Evolutionary conservation across 2,329 filamentous ascomycete species (phyloP).

Genomic region (Trichoderma brevicompactum): DNA sequence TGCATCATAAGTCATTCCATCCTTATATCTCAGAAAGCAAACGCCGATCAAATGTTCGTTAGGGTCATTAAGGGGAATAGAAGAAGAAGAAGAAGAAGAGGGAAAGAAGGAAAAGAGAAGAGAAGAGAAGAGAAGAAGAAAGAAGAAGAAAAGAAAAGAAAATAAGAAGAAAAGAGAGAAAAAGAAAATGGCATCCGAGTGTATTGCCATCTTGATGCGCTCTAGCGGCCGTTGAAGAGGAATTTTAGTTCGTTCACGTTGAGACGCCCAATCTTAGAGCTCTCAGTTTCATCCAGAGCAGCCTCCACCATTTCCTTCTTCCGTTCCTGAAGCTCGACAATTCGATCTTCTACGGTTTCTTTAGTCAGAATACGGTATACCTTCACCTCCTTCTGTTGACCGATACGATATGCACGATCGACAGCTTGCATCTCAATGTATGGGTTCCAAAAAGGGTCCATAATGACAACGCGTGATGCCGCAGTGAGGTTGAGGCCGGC

Average conservation of each 20-base stretch:
- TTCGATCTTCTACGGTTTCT: constrained; percentile 85
- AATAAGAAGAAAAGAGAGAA: background rate
- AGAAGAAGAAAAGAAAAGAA: background rate
- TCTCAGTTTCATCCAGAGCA: constrained; percentile 77
- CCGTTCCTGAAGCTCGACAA: constrained; percentile 75
- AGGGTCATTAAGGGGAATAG: too few relatives aligned
- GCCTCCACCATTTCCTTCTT: constrained; percentile 78
- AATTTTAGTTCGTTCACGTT: constrained; percentile 69
- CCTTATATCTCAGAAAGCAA: too few relatives aligned
- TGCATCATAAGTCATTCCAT: too few relatives aligned
- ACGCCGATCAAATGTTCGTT: too few relatives aligned
- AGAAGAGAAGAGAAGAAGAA: background rate
- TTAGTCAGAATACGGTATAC: constrained; percentile 80
- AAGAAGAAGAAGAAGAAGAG: background rate
- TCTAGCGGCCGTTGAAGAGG: constrained; percentile 56
- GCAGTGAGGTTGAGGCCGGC: constrained; percentile 84
- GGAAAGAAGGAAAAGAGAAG: background rate
- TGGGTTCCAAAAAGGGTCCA: constrained; percentile 95
- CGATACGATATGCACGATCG: constrained; percentile 86
- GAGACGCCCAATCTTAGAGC: constrained; percentile 68
- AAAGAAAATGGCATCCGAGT: background rate
- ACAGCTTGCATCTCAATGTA: constrained; percentile 92
- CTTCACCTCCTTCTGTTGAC: constrained; percentile 72
- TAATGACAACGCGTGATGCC: constrained; percentile 83
- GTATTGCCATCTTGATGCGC: background rate